These are phyloP conservation scores for Epichloe gansuensis DNA, from an alignment of 2,329 filamentous ascomycete genomes.

Conservation along the genomic window DNA sequence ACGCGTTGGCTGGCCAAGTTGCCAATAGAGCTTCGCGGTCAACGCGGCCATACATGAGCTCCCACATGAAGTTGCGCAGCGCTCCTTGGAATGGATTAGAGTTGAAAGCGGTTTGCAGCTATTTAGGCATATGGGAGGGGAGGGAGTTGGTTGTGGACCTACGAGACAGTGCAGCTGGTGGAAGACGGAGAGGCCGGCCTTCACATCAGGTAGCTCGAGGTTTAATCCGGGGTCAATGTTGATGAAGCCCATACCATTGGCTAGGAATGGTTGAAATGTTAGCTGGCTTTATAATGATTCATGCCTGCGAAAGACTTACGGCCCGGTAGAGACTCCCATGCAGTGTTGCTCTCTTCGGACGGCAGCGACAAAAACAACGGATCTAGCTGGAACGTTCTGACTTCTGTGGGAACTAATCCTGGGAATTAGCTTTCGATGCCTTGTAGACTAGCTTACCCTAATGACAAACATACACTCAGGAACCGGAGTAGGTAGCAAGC, in stretches of 20 bases:
- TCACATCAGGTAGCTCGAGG: too few relatives aligned
- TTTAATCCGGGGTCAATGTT: too few relatives aligned
- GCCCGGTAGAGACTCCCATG: neutral
- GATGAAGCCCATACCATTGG: too few relatives aligned
- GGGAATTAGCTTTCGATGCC: too few relatives aligned
- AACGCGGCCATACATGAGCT: neutral
- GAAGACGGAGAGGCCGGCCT: neutral
- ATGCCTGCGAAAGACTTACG: neutral
- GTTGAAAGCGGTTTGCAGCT: too few relatives aligned
- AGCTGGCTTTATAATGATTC: neutral
- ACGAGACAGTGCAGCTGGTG: constrained; percentile 1
- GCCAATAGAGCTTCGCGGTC: neutral
- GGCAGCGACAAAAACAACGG: neutral
- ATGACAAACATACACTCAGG: too few relatives aligned
- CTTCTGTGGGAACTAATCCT: neutral
- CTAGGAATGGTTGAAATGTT: neutral
- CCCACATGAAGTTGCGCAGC: neutral
- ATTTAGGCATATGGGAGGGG: too few relatives aligned
- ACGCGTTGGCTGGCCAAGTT: neutral
- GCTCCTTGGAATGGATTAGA: neutral
- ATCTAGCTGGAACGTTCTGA: neutral
- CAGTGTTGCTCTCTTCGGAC: neutral
- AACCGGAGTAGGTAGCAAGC: too few relatives aligned
- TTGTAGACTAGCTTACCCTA: too few relatives aligned
- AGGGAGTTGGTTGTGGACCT: neutral